phyloP scores from a whole-genome alignment of 164 flowering plant genomes.

The Protea cynaroides region DNA sequence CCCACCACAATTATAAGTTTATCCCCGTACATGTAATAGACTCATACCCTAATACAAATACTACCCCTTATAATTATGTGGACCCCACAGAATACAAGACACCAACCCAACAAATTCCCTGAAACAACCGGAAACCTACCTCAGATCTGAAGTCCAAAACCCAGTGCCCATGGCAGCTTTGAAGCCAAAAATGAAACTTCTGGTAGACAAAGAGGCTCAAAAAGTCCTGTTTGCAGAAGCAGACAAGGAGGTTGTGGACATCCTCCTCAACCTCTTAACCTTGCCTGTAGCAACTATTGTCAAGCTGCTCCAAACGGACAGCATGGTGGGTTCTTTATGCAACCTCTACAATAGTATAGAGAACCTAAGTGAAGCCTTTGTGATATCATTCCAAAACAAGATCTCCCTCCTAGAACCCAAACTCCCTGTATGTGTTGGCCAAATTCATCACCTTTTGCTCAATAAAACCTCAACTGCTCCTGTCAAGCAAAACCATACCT shows the following conservation, averaged over 20 bases:
- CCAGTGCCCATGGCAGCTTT: conserved; percentile 1
- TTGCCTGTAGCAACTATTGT: conserved; percentile 1
- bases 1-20: no score
- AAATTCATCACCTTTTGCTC: conserved; percentile 1
- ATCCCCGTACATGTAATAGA: no score
- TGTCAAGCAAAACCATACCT: background rate
- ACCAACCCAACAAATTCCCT: no score
- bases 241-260: conserved; percentile 2
- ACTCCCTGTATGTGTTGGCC: background rate
- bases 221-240: conserved; percentile 9
- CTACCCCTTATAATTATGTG: no score
- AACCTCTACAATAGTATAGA: background rate
- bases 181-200: conserved; percentile 3
- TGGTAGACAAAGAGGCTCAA: background rate
- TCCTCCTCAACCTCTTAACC: background rate
- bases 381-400: background rate
- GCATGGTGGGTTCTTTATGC: conserved; percentile 1
- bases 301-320: background rate
- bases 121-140: no score
- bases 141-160: no score
- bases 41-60: no score
- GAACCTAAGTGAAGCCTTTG: no score
- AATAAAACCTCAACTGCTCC: background rate
- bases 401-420: conserved; percentile 12
- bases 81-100: no score